Evolutionary conservation across 768 basidiomycete genomes (phyloP).

Genomic region (Rhizopogon roseolus): DNA sequence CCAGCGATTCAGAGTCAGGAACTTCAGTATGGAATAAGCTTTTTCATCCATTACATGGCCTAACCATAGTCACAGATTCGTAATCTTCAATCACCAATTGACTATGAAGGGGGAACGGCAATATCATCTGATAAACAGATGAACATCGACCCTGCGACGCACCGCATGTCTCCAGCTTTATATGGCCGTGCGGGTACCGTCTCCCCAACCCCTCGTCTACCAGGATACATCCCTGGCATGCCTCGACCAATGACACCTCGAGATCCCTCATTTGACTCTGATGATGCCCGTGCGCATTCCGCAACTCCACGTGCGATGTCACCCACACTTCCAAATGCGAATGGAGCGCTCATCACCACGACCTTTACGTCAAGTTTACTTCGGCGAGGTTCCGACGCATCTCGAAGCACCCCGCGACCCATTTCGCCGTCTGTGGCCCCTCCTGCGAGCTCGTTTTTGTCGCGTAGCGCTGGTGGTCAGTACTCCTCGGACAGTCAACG

Average conservation of each 20-base stretch:
- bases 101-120: constrained; percentile 63
- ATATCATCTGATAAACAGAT: constrained; percentile 61
- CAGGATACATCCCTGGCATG: constrained; percentile 90
- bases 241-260: constrained; percentile 89
- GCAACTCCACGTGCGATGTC: constrained; percentile 77
- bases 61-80: constrained; percentile 14
- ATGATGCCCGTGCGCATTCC: constrained; percentile 68
- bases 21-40: constrained; percentile 18
- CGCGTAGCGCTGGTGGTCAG: constrained; percentile 57
- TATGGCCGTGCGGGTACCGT: constrained; percentile 42
- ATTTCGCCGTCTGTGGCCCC: constrained; percentile 40
- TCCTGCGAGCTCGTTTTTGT: constrained; percentile 43
- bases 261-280: constrained; percentile 56
- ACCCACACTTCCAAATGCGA: constrained; percentile 40
- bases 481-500: constrained; percentile 52
- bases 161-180: constrained; percentile 58
- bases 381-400: constrained; percentile 55
- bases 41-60: constrained; percentile 10
- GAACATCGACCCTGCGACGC: constrained; percentile 42
- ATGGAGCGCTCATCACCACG: constrained; percentile 28
- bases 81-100: constrained; percentile 32
- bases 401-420: constrained; percentile 43
- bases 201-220: constrained; percentile 53
- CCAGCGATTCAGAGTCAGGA: constrained; percentile 11
- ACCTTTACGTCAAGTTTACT: constrained; percentile 33